Evolutionary conservation across 805 yeast genomes (phyloP), one percentile per base, ranked within the genome.

Genomic region (Yarrowia sp.): DNA sequence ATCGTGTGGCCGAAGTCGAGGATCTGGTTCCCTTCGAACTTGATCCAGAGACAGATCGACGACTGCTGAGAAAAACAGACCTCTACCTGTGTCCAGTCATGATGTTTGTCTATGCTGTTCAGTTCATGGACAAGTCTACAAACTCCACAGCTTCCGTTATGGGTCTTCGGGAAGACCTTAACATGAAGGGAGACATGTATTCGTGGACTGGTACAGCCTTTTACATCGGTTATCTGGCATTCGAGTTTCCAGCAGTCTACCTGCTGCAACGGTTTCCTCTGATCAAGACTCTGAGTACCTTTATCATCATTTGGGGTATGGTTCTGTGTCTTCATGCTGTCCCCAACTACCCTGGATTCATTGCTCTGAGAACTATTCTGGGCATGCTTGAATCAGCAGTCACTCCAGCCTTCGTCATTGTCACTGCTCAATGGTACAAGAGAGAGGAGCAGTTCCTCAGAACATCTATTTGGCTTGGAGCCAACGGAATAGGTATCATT

Each of bases 101-200:
- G 56, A 50, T 50, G 56, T 50, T 50, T 17, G 56, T 50, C 42
- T 50, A 50, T 30, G 42, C 42, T 1, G 56, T 50, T 8, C 56
- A 50, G 42, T 50, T 50, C 56, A 50, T 50, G 56, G 56, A 50
- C 42, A 50, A 50, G 56, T 34, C 56, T 0, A 36, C 56, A 15
- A 50, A 34, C 40, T 34, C 56, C 24, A 36, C 56, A 34, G 56
- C 42, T 8, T 50, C 56, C 0, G 42, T 50, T 17, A 50, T 50
- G 56, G 56, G 56, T 2, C 56, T 50, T 2, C 14, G 42, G 17
- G 42, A 50, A 6, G 56, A 34, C 10, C 30, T 50, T 6, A 17
- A 12, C 1, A 50, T 50, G 56, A 50, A 50, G 42, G 56, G 56
- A 34, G n/a, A 50, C 56, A 50, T 50, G 56, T 50, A 50, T 12